These are phyloP conservation scores for Pichia terricola DNA, from an alignment of 1,139 yeast species.

Conservation along the genomic window DNA sequence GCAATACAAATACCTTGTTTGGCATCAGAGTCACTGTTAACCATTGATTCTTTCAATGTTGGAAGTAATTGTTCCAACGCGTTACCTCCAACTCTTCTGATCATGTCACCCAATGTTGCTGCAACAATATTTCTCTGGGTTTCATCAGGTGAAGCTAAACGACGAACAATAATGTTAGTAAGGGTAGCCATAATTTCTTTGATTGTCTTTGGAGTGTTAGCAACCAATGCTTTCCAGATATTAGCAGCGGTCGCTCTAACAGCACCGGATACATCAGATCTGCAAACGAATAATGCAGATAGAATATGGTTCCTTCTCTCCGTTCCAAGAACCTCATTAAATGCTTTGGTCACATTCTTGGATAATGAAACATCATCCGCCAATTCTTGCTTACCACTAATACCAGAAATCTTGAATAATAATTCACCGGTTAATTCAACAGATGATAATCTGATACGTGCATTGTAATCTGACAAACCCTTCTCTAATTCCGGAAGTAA, in stretches of 20 bases:
- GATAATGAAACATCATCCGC: slow-evolving; percentile 50
- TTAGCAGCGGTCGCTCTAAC: slow-evolving; percentile 91
- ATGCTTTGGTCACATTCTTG: slow-evolving; percentile 54
- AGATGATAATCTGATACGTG: slow-evolving; percentile 86
- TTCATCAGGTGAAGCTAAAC: slow-evolving; percentile 73
- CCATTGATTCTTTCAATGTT: slow-evolving; percentile 61
- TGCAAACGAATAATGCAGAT: slow-evolving; percentile 79
- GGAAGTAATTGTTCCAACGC: slow-evolving; percentile 82
- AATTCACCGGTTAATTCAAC: slow-evolving; percentile 97
- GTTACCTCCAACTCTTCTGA: slow-evolving; percentile 86
- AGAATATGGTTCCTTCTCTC: slow-evolving; percentile 84
- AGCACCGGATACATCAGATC: slow-evolving; percentile 81
- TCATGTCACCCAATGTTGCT: slow-evolving; percentile 88
- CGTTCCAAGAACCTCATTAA: slow-evolving; percentile 73
- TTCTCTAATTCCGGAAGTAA: slow-evolving; percentile 87
- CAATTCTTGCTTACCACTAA: slow-evolving; percentile 58
- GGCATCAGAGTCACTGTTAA: slow-evolving; percentile 61
- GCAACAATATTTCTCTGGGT: slow-evolving; percentile 85
- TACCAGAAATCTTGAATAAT: slow-evolving; percentile 89
- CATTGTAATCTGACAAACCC: slow-evolving; percentile 75
- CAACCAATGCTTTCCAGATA: slow-evolving; percentile 94
- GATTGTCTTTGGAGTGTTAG: slow-evolving; percentile 93
- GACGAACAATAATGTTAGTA: slow-evolving; percentile 68
- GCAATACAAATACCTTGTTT: slow-evolving; percentile 97
- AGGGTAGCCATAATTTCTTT: slow-evolving; percentile 85